phyloP scores from a whole-genome alignment of 2,329 filamentous ascomycete species.

The Penicillium psychrosexuale region DNA sequence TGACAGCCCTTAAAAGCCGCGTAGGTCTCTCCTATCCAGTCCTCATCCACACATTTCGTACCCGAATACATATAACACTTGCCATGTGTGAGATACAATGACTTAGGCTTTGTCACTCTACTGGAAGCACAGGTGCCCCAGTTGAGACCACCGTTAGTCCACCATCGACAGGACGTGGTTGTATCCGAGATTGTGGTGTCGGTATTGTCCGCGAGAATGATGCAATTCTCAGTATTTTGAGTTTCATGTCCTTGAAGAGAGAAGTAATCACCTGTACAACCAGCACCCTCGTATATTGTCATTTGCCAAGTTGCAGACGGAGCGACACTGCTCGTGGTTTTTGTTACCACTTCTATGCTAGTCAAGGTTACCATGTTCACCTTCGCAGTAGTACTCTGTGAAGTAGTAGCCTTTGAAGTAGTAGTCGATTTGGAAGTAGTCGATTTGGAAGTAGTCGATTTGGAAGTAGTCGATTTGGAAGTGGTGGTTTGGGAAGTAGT shows the following conservation, averaged over 20 bases:
- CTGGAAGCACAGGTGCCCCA: neutral
- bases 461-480: neutral
- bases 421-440: neutral
- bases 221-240: neutral
- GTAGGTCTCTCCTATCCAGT: neutral
- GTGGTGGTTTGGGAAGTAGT: no score
- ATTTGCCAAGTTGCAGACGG: neutral
- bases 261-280: neutral
- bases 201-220: neutral
- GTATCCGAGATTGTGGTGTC: neutral
- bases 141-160: neutral
- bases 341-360: neutral
- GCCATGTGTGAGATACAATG: neutral
- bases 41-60: neutral
- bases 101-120: neutral
- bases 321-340: neutral
- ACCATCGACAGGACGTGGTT: slow-evolving; percentile 5
- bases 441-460: neutral
- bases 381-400: neutral
- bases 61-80: neutral
- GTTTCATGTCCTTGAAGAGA: neutral
- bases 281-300: neutral
- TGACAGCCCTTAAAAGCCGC: neutral
- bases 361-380: neutral
- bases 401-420: neutral